A percentile compares a stretch with the other conserved stretches of the same genome.
These are phyloP conservation scores for Tricholoma flavovirens DNA, from an alignment of 768 basidiomycete genomes.

Conservation along the genomic window DNA sequence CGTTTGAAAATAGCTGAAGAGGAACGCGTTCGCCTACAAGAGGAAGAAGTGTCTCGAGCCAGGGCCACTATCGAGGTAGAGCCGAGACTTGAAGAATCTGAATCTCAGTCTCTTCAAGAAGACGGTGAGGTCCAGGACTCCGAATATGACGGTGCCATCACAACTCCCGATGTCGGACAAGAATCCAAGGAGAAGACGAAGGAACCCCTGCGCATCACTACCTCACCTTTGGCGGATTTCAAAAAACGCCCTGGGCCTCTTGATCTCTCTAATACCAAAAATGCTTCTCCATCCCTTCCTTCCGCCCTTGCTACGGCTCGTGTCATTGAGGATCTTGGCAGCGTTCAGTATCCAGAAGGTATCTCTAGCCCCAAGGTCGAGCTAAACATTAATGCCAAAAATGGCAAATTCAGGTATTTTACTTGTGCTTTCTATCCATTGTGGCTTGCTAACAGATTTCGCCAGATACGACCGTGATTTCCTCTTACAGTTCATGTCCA, in stretches of 20 bases:
- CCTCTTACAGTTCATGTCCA: constrained; percentile 90
- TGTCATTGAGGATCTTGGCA: constrained; percentile 75
- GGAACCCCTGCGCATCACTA: constrained; percentile 63
- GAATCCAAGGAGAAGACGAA: constrained; percentile 42
- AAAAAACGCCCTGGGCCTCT: constrained; percentile 65
- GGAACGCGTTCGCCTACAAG: constrained; percentile 26
- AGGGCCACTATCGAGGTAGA: constrained; percentile 32
- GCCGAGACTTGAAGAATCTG: constrained; percentile 28
- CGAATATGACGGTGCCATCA: constrained; percentile 37
- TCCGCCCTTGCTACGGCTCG: constrained; percentile 78
- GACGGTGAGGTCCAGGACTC: constrained; percentile 21
- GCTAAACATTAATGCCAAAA: constrained; percentile 76
- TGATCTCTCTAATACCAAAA: constrained; percentile 55
- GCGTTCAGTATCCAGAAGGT: constrained; percentile 77
- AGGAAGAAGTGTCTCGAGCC: constrained; percentile 31
- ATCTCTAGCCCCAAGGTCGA: constrained; percentile 78
- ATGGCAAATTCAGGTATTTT: constrained; percentile 81
- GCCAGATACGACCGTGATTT: constrained; percentile 93
- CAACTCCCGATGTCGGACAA: constrained; percentile 38
- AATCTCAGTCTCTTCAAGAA: constrained; percentile 24
- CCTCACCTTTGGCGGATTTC: constrained; percentile 36
- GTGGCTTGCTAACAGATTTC: constrained; percentile 2
- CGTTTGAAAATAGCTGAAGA: constrained; percentile 33
- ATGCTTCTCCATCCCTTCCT: constrained; percentile 41
- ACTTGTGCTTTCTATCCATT: not conserved